Evolutionary conservation across 768 basidiomycete species (phyloP).

Genomic region (Hypholoma sublateritium): DNA sequence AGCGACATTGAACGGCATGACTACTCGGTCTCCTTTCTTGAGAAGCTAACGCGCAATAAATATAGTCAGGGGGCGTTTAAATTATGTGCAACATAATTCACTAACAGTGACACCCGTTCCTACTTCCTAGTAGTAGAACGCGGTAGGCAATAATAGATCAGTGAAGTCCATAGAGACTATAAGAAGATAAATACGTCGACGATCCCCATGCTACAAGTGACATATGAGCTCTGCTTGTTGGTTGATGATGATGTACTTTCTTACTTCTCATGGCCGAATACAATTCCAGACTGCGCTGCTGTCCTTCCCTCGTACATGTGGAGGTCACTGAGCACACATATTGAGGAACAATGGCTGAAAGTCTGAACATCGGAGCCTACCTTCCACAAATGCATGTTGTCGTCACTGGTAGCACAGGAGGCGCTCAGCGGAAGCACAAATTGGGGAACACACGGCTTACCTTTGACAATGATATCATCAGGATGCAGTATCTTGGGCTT

Average conservation of each 20-base stretch:
- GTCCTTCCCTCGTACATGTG: conserved; percentile 62
- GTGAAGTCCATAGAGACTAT: not conserved
- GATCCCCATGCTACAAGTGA: conserved; percentile 44
- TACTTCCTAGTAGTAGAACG: conserved; percentile 43
- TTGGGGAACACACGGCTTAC: conserved; percentile 18
- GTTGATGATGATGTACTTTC: conserved; percentile 2
- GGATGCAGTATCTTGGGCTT: conserved; percentile 50
- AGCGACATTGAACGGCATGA: conserved; percentile 61
- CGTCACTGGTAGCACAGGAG: conserved; percentile 33
- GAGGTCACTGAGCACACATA: conserved; percentile 34
- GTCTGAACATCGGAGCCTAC: conserved; percentile 15
- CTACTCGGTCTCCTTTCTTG: conserved; percentile 58
- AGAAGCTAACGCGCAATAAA: conserved; percentile 31
- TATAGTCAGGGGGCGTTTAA: not conserved
- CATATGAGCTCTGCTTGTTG: not conserved
- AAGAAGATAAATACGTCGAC: conserved; percentile 33
- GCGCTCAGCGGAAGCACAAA: not conserved
- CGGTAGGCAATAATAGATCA: not conserved
- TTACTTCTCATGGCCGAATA: conserved; percentile 58
- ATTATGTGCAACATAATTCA: not conserved
- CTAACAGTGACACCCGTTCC: conserved; percentile 43
- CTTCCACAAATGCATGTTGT: conserved; percentile 55
- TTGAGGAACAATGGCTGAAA: not conserved
- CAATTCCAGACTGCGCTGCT: conserved; percentile 45
- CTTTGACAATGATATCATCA: conserved; percentile 52